A percentile compares a stretch with the other conserved stretches of the same genome.
Evolutionary conservation across 139 green algal genomes (phyloP).

Genomic region (Asterochloris erici): DNA sequence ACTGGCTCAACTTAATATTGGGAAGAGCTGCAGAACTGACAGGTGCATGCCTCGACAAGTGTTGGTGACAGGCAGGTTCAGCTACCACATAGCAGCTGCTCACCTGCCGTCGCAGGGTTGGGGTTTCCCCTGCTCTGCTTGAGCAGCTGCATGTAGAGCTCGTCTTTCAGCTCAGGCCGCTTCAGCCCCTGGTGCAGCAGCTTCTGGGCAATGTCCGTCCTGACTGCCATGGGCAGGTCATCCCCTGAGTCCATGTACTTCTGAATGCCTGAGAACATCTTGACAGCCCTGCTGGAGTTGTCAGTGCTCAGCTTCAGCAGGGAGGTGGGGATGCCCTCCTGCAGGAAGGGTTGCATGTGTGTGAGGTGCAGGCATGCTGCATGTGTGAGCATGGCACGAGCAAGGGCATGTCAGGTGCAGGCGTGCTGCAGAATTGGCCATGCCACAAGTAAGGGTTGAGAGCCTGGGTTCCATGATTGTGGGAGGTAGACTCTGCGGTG

Average conservation of each 20-base stretch:
- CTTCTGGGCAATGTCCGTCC: conserved; percentile 81
- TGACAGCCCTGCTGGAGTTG: conserved; percentile 74
- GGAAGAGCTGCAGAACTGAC: no score
- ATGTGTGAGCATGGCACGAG: no score
- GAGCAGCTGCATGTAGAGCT: conserved; percentile 86
- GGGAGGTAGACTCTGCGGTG: no score
- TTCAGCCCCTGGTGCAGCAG: conserved; percentile 88
- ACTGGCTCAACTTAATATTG: no score
- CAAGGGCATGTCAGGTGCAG: no score
- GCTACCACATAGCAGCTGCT: background rate
- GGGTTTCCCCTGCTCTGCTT: conserved; percentile 91
- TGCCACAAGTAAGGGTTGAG: no score
- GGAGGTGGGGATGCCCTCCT: conserved; percentile 84
- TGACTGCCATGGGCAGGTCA: conserved; percentile 20
- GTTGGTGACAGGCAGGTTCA: no score
- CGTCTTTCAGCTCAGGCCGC: conserved; percentile 86
- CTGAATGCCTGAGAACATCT: conserved; percentile 86
- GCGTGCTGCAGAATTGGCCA: no score
- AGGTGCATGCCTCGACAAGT: no score
- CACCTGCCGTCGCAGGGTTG: conserved; percentile 23
- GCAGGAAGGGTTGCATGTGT: conserved; percentile 16
- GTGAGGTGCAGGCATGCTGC: background rate
- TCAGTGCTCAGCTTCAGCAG: conserved; percentile 84
- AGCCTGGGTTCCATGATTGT: no score
- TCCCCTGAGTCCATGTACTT: conserved; percentile 66